phyloP scores from a whole-genome alignment of 2,329 filamentous ascomycete genomes.

The Claviceps sorghi region DNA sequence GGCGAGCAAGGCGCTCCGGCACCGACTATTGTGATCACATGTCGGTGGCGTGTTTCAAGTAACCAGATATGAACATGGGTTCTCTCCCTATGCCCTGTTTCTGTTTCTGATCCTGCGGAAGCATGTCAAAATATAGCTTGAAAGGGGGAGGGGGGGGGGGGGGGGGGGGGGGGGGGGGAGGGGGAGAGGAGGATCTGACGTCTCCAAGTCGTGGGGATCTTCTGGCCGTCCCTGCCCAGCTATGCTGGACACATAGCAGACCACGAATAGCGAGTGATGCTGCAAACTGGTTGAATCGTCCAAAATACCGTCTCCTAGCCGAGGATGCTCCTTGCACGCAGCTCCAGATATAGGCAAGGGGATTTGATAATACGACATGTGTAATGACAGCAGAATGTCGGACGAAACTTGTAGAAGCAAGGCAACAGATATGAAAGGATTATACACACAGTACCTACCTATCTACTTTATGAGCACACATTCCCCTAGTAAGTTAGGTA shows the following conservation, averaged over 20 bases:
- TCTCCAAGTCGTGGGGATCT: too few species aligned
- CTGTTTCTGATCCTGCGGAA: neutral
- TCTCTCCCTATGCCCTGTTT: neutral
- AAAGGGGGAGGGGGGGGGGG: too few species aligned
- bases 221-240: neutral
- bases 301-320: neutral
- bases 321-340: neutral
- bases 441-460: too few species aligned
- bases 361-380: neutral
- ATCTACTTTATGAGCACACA: too few species aligned
- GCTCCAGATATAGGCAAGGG: too few species aligned
- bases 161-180: too few species aligned
- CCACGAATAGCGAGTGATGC: neutral
- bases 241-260: neutral
- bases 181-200: too few species aligned
- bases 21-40: neutral
- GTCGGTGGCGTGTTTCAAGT: neutral
- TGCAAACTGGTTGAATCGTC: neutral
- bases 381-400: too few species aligned
- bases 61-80: neutral
- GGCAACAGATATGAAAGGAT: too few species aligned
- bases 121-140: neutral
- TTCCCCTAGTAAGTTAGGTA: too few species aligned
- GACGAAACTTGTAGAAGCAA: too few species aligned
- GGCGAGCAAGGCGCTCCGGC: neutral